Evolutionary conservation across 2,329 filamentous ascomycete species (phyloP), one percentile per base, ranked within the genome.

Genomic region (Diaporthe citri): DNA sequence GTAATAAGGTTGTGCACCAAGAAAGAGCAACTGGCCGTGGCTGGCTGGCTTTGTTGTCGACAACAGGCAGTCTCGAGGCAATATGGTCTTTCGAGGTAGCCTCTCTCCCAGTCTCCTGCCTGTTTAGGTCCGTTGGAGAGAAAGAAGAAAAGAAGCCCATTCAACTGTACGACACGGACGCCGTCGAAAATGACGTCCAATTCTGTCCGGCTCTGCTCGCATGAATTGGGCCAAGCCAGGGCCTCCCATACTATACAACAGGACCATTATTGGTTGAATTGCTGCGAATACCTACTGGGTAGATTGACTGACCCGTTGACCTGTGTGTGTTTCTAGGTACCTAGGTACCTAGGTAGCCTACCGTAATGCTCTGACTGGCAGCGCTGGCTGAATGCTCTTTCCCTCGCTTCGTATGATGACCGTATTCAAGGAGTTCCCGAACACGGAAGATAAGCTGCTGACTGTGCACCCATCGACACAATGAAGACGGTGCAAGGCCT

Each of bases 391-490:
- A 17, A 9, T 46, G 43, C 28, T 48, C 20, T 31, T 28, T 7
- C 28, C 28, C 13, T 39, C 17, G 10, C 22, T 31, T 25, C 64
- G 64, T 69, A 69, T 67, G 31, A 52, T 66, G 64, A 52, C 46
- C 64, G 64, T 67, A 67, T 52, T 28, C 64, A 28, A 52, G 46
- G 31, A 39, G 46, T 28, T 4, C 48, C 48, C 34, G 64, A 69
- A 69, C 41, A 69, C 64, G 64, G 64, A 69, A 55, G 55, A 69
- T 20, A 31, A 67, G 64, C 64, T 69, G 64, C 64, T 67, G 36
- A 41, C 64, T 46, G n/a, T 43, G n/a, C 36, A 51, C 43, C 10
- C 43, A 6, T 39, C 62, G 22, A 52, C 43, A 67, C 43, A 67
- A 66, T 66, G 43, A 51, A 66, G 20, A 13, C 51, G 60, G 5